phyloP scores from a whole-genome alignment of 352 stramenopile species.

The Phytophthora vignae region DNA sequence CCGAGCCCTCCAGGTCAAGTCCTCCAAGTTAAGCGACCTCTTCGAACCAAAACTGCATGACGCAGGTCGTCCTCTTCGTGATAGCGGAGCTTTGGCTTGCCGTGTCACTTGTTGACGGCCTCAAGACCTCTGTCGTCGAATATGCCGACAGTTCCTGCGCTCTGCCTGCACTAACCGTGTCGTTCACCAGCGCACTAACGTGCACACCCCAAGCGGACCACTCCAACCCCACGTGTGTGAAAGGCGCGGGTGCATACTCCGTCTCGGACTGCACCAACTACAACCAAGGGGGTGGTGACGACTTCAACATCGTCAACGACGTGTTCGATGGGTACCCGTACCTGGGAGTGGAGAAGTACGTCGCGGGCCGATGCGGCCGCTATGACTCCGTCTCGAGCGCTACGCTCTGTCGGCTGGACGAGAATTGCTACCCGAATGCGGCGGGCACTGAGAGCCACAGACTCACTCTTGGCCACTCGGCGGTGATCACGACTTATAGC shows the following conservation, averaged over 20 bases:
- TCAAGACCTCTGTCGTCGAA: background rate
- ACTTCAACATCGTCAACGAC: background rate
- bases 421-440: constrained; percentile 18
- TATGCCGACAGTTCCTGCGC: background rate
- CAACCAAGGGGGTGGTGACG: background rate
- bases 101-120: background rate
- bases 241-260: background rate
- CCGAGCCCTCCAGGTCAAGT: too few species aligned
- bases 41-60: background rate
- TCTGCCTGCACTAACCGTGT: background rate
- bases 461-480: constrained; percentile 5
- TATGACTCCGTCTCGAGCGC: background rate
- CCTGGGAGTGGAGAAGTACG: constrained; percentile 16
- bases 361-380: background rate
- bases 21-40: too few species aligned
- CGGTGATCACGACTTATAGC: constrained; percentile 3
- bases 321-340: background rate
- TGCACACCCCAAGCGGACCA: constrained; percentile 5
- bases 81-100: background rate
- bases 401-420: constrained; percentile 6
- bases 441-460: constrained; percentile 4
- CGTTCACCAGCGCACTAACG: background rate
- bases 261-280: constrained; percentile 24
- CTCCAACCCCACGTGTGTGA: constrained; percentile 9
- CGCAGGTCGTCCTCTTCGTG: background rate